Evolutionary conservation across 164 flowering plant species (phyloP).

Genomic region (Vitis riparia): DNA sequence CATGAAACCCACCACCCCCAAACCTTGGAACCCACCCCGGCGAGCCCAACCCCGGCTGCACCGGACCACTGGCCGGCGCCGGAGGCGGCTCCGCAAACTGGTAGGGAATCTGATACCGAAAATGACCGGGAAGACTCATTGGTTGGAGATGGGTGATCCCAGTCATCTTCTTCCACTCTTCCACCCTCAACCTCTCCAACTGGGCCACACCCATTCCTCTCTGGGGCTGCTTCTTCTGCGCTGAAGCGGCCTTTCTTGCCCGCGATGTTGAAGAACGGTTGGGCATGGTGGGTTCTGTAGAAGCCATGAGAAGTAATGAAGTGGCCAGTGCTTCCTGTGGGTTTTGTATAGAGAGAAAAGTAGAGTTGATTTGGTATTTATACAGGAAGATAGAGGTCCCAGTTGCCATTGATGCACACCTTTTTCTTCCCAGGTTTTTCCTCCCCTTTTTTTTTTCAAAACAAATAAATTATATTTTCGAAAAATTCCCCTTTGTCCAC

Average conservation of each 20-base stretch:
- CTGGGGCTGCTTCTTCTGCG: slow-evolving; percentile 42
- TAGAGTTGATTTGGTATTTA: background rate
- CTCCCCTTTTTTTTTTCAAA: no score
- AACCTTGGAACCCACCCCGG: background rate
- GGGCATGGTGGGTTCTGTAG: slow-evolving; percentile 3
- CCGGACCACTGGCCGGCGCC: slow-evolving; percentile 9
- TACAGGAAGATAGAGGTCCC: background rate
- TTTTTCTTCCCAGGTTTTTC: no score
- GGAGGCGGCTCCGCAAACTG: background rate
- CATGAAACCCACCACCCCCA: slow-evolving; percentile 12
- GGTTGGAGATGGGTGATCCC: slow-evolving; percentile 12
- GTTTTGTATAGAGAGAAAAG: slow-evolving; percentile 6
- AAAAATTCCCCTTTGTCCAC: no score
- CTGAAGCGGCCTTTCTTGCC: slow-evolving; percentile 6
- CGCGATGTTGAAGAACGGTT: slow-evolving; percentile 1
- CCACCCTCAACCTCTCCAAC: slow-evolving; percentile 51
- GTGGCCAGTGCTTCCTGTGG: slow-evolving; percentile 7
- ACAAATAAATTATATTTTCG: no score
- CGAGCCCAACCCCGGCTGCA: background rate
- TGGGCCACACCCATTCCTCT: slow-evolving; percentile 76
- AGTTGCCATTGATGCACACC: no score
- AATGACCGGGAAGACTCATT: background rate
- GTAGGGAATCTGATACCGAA: slow-evolving; percentile 1
- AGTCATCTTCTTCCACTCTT: slow-evolving; percentile 44
- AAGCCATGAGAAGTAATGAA: slow-evolving; percentile 10